Conservation (phyloP, 495 filamentous ascomycete species). For the Astrothelium macrocarpum region DNA sequence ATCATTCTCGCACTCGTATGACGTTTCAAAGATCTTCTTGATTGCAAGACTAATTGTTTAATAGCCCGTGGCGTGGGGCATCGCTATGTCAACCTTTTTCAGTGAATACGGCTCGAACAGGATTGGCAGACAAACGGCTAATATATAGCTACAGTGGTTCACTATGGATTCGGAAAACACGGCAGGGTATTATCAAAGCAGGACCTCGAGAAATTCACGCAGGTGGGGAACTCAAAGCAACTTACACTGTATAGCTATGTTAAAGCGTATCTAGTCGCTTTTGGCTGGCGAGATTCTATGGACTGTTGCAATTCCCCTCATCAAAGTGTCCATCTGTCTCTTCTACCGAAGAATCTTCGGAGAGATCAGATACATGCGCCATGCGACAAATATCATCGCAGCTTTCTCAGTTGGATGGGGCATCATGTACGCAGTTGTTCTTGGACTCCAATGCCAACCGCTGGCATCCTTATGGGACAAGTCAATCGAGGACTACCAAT, state of each 20-base stretch:
- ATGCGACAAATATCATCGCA: not conserved
- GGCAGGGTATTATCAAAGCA: not conserved
- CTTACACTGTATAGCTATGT: not conserved
- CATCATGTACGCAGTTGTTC: not conserved
- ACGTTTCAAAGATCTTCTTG: not conserved
- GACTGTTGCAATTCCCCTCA: not conserved
- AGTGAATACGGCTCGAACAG: not conserved
- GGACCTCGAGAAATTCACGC: not conserved
- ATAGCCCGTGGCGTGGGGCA: not conserved
- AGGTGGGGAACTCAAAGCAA: not conserved
- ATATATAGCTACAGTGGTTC: not conserved
- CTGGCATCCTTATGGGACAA: not conserved
- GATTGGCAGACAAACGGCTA: too few species aligned
- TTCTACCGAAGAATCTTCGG: constrained; percentile 4
- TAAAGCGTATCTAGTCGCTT: not conserved
- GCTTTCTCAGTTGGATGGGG: not conserved
- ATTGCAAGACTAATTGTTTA: not conserved
- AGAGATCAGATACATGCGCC: constrained; percentile 2
- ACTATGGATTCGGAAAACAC: constrained; percentile 1
- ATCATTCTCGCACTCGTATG: not conserved
- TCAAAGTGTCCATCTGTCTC: not conserved
- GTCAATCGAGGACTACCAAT: not conserved
- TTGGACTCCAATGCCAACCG: not conserved
- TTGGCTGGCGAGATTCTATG: not conserved
- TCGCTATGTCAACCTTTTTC: not conserved